Conservation (phyloP, 2,329 filamentous ascomycete species). For the Colletotrichum sidae region DNA sequence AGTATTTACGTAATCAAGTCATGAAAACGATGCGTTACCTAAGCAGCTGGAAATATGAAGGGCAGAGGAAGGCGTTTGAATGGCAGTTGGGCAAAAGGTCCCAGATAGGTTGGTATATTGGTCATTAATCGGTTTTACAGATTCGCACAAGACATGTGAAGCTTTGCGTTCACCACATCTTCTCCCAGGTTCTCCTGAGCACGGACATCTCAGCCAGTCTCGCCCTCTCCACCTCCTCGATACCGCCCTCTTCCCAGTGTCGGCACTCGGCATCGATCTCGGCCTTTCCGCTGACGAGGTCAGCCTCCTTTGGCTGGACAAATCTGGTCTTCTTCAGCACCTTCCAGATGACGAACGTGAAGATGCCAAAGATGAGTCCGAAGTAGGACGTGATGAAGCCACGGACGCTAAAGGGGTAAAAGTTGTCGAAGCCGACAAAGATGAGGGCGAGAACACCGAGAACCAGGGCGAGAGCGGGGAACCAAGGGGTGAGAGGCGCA, state of each 20-base stretch:
- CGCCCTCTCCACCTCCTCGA: conserved; percentile 57
- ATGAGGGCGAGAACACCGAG: conserved; percentile 61
- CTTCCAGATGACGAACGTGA: conserved; percentile 76
- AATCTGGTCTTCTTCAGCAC: conserved; percentile 70
- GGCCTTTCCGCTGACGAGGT: conserved; percentile 71
- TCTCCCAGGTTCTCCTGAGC: conserved; percentile 51
- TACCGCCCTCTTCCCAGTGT: conserved; percentile 57
- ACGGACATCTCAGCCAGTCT: conserved; percentile 51
- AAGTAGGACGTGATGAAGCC: conserved; percentile 67
- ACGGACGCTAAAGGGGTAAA: conserved; percentile 60
- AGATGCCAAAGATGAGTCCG: conserved; percentile 61
- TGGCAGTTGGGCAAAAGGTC: too few species aligned
- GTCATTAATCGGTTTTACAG: too few species aligned
- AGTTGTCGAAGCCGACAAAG: conserved; percentile 68
- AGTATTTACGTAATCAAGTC: background rate
- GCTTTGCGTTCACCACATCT: conserved; percentile 48
- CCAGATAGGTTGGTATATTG: too few species aligned
- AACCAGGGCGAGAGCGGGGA: conserved; percentile 60
- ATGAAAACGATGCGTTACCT: background rate
- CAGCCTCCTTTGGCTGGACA: conserved; percentile 66
- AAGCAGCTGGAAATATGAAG: too few species aligned
- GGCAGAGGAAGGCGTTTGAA: too few species aligned
- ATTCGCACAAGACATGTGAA: too few species aligned
- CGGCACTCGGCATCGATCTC: conserved; percentile 71
- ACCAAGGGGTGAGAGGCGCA: conserved; percentile 63